These are phyloP conservation scores for Phytopythium mirpurense DNA, from an alignment of 352 stramenopile species.

Conservation along the genomic window DNA sequence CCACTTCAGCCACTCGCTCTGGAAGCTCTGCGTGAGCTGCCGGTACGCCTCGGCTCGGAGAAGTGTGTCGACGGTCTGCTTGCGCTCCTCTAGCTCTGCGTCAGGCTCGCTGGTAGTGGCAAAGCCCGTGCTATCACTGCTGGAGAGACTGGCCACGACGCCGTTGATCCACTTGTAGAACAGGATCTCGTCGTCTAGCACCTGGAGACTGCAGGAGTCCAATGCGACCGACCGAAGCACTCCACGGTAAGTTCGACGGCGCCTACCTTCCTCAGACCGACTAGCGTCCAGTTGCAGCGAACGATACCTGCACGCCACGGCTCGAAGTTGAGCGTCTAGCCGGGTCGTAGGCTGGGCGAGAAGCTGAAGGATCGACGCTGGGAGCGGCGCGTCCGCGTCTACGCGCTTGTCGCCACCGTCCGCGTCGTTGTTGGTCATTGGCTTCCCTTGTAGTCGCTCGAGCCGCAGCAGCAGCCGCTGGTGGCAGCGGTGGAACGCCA, in stretches of 20 bases:
- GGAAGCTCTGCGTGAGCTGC: conserved; percentile 24
- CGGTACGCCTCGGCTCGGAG: conserved; percentile 27
- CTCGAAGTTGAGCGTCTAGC: conserved; percentile 34
- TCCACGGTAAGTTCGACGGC: too few relatives aligned
- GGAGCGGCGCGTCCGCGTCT: conserved; percentile 20
- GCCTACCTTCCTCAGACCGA: too few relatives aligned
- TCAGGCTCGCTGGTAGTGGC: neutral
- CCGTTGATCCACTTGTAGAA: conserved; percentile 77
- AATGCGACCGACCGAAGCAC: too few relatives aligned
- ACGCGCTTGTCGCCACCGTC: neutral
- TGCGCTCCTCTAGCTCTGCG: neutral
- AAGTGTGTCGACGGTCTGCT: conserved; percentile 10
- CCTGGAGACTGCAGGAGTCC: conserved; percentile 30
- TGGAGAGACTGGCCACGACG: conserved; percentile 24
- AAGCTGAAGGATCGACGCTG: conserved; percentile 37
- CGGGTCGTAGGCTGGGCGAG: conserved; percentile 20
- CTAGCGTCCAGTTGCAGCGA: neutral
- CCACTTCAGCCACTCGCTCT: conserved; percentile 36
- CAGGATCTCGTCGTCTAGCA: conserved; percentile 49
- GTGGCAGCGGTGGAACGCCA: conserved; percentile 29
- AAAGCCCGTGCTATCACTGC: neutral
- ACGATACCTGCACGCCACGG: conserved; percentile 32
- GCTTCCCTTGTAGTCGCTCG: conserved; percentile 22
- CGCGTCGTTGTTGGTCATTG: neutral
- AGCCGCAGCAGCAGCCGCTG: conserved; percentile 34